Conservation (phyloP, 2,329 filamentous ascomycete species). For the Aspergillus hiratsukae region DNA sequence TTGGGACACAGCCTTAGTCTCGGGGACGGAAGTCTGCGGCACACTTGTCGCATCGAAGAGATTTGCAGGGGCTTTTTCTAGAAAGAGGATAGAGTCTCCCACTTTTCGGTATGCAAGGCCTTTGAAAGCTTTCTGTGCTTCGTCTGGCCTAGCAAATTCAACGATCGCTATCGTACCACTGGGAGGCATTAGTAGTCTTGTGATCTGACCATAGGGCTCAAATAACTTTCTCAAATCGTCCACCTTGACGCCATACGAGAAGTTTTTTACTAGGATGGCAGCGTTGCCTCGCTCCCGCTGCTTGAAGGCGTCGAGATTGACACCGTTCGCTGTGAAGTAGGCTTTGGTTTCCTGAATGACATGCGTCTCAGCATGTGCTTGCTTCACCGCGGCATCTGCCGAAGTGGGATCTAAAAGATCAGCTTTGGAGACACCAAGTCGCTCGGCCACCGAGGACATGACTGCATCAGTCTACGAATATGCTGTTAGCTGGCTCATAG, state of each 20-base stretch:
- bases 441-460: constrained; percentile 79
- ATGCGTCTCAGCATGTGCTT: constrained; percentile 93
- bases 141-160: constrained; percentile 72
- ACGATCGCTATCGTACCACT: constrained; percentile 91
- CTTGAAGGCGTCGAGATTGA: constrained; percentile 90
- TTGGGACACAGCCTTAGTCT: constrained; percentile 33
- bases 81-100: constrained; percentile 83
- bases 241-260: constrained; percentile 74
- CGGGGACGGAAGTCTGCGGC: constrained; percentile 25
- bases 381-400: constrained; percentile 88
- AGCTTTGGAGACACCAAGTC: constrained; percentile 83
- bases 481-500: constrained; percentile 16
- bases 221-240: constrained; percentile 78
- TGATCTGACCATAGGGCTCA: constrained; percentile 77
- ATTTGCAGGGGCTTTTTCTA: constrained; percentile 88
- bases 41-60: constrained; percentile 55
- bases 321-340: constrained; percentile 82
- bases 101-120: constrained; percentile 84
- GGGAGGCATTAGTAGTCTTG: constrained; percentile 83
- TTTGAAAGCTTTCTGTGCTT: constrained; percentile 79
- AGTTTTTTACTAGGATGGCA: constrained; percentile 90
- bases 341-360: constrained; percentile 94
- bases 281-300: constrained; percentile 77
- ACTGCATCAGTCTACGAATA: constrained; percentile 66
- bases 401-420: constrained; percentile 94